Conservation (phyloP, 306 rosid species). For the Mimosa pudica region DNA sequence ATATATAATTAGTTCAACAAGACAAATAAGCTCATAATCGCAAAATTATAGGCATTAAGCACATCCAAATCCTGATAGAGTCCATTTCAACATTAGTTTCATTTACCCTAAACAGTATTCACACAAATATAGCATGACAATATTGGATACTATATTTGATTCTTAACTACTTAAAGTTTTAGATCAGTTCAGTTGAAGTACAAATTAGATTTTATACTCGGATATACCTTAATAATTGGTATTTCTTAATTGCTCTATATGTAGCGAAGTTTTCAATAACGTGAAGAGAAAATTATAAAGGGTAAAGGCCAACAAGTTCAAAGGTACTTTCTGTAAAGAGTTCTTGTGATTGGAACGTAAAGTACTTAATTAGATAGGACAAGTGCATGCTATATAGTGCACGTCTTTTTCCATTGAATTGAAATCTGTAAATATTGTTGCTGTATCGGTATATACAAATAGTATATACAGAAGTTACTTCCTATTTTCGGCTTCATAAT, state of each 20-base stretch:
- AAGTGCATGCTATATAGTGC: slow-evolving; percentile 30
- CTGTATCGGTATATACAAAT: neutral
- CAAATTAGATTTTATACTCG: too few relatives aligned
- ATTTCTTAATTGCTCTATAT: neutral
- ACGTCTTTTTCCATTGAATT: neutral
- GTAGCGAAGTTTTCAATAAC: neutral
- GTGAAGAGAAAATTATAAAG: neutral
- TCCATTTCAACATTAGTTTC: neutral
- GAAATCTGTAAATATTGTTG: neutral
- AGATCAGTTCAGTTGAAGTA: too few relatives aligned
- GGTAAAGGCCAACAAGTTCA: neutral
- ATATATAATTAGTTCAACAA: too few relatives aligned
- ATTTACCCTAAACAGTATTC: neutral
- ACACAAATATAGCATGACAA: too few relatives aligned
- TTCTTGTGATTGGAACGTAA: slow-evolving; percentile 26
- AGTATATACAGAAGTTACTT: slow-evolving; percentile 21
- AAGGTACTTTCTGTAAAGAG: slow-evolving; percentile 42
- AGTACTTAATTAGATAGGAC: slow-evolving; percentile 20
- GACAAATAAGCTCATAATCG: too few relatives aligned
- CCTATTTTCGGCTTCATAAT: slow-evolving; percentile 14
- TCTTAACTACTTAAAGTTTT: too few relatives aligned
- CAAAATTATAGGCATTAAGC: too few relatives aligned
- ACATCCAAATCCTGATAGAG: too few relatives aligned
- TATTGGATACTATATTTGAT: too few relatives aligned
- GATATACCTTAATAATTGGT: too few relatives aligned